Evolutionary conservation across 169 alveolate species (phyloP), one percentile per base, ranked within the genome.

Genomic region (Plasmodium inui): DNA sequence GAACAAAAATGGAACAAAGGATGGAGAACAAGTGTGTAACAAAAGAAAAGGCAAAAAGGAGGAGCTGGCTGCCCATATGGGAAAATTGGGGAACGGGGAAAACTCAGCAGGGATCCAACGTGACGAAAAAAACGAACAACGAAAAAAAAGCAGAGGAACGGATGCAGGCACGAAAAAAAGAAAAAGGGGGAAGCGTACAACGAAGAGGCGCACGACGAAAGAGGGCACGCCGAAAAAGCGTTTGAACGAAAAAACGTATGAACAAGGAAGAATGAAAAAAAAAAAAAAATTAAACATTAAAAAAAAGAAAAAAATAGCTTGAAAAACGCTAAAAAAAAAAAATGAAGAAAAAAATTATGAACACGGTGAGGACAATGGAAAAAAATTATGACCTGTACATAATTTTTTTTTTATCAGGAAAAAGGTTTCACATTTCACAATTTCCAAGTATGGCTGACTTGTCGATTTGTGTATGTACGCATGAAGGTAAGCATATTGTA

Each of bases 321-420:
- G 57, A 50, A 37, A 17, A 81, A 81, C 1, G 67, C 34, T 46
- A 50, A 37, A 26, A 81, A 26, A 17, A 46, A 70, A 74, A 74
- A 74, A 74, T 30, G 9, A 28, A 74, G 26, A 74, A 74, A n/a
- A 74, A 74, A 74, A 74, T 34, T 34, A 74, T 74, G 82, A 34
- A 67, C 76, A 67, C 17, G 76, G 12, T 19, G 19, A 46, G 57
- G 57, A 46, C 10, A 46, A 46, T 46, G 57, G 57, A 12, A 46
- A 46, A 46, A 46, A 46, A 10, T 12, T 46, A 46, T 46, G 57
- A 46, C 57, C 57, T 67, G 76, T 67, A 22, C 76, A 67, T 67
- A 67, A 19, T n/a, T 61, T 61, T 67, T 67, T 67, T 67, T 67
- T 67, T 67, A 67, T 14, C 17, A 67, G 76, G 0, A 67, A 67